phyloP scores from a whole-genome alignment of 805 yeast species.

The Candida schatavii region DNA sequence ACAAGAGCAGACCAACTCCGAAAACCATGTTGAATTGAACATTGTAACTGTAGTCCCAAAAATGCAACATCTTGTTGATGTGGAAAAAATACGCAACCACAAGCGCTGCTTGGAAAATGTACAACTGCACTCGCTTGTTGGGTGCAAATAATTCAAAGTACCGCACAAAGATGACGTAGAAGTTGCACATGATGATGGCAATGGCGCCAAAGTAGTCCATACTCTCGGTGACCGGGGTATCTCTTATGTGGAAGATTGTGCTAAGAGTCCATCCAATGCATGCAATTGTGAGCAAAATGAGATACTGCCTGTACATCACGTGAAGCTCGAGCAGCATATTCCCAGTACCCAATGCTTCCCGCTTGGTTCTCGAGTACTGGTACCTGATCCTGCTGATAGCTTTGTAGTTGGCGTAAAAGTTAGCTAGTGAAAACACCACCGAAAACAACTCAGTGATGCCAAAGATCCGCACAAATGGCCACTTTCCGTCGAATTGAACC shows the following conservation, averaged over 20 bases:
- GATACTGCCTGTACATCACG: constrained; percentile 29
- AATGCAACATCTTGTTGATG: constrained; percentile 19
- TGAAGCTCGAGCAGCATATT: constrained; percentile 7
- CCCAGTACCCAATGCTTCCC: background rate
- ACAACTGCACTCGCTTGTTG: constrained; percentile 7
- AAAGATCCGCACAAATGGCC: constrained; percentile 39
- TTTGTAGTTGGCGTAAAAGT: constrained; percentile 31
- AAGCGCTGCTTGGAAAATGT: constrained; percentile 18
- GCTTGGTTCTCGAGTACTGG: constrained; percentile 13
- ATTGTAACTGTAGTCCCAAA: constrained; percentile 43
- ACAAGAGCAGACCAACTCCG: constrained; percentile 25
- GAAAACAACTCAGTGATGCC: constrained; percentile 38
- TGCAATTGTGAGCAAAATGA: constrained; percentile 23
- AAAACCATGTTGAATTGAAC: constrained; percentile 27
- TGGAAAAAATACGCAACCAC: constrained; percentile 22
- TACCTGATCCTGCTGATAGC: constrained; percentile 25
- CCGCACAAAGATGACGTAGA: constrained; percentile 32
- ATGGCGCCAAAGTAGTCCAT: constrained; percentile 44
- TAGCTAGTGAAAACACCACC: constrained; percentile 32
- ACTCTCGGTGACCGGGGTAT: constrained; percentile 34
- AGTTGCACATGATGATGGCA: constrained; percentile 32
- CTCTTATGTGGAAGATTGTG: constrained; percentile 37
- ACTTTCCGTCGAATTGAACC: constrained; percentile 44
- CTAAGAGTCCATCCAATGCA: constrained; percentile 39
- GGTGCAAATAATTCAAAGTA: constrained; percentile 25